These are phyloP conservation scores for Sherardia arvensis DNA, from an alignment of 257 asterid genomes.

Conservation along the genomic window DNA sequence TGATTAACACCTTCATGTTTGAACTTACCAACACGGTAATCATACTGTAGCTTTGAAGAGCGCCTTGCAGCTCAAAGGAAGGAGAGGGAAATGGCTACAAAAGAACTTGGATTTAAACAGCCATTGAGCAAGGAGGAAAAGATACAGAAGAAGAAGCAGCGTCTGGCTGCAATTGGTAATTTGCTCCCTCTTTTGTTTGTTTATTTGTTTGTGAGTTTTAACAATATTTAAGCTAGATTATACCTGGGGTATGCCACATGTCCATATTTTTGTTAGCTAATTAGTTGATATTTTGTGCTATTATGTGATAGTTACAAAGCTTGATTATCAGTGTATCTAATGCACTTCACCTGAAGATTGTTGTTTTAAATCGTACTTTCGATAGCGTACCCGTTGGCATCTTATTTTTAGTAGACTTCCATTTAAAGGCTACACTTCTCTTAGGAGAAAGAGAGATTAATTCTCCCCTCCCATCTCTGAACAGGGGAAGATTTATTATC, in stretches of 20 bases:
- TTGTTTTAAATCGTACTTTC: neutral
- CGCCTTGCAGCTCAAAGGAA: slow-evolving; percentile 78
- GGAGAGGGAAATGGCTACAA: slow-evolving; percentile 61
- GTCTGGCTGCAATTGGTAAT: slow-evolving; percentile 90
- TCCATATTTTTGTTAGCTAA: too few relatives aligned
- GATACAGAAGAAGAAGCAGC: slow-evolving; percentile 68
- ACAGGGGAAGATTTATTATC: slow-evolving; percentile 94
- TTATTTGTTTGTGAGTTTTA: neutral
- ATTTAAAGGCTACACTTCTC: neutral
- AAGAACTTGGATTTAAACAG: slow-evolving; percentile 81
- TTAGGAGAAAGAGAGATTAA: neutral
- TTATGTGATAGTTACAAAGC: too few relatives aligned
- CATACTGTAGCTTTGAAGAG: slow-evolving; percentile 67
- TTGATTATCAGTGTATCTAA: neutral
- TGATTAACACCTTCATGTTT: neutral
- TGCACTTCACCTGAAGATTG: neutral
- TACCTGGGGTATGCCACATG: too few relatives aligned
- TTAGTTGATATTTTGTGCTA: too few relatives aligned
- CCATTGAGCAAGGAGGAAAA: slow-evolving; percentile 71
- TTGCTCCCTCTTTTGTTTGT: slow-evolving; percentile 9
- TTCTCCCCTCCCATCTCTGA: slow-evolving; percentile 6
- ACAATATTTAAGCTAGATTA: neutral
- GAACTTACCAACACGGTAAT: neutral
- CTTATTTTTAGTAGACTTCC: neutral
- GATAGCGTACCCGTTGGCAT: neutral